Evolutionary conservation across 768 basidiomycete genomes (phyloP).

Genomic region (Xerocomellus intermedius): DNA sequence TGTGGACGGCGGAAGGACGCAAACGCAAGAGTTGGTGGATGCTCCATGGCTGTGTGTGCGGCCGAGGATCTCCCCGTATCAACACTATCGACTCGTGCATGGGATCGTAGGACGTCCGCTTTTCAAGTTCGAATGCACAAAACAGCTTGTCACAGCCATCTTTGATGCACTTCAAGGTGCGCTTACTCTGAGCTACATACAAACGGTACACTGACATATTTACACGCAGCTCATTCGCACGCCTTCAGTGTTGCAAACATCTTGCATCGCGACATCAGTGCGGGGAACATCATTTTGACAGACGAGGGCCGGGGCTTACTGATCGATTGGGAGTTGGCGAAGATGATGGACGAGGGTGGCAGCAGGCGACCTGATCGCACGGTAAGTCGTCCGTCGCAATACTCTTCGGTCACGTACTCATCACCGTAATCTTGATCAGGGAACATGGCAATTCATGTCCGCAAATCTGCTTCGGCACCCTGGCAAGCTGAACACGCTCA

Average conservation of each 20-base stretch:
- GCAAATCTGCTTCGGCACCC: slow-evolving; percentile 13
- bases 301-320: slow-evolving; percentile 15
- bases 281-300: slow-evolving; percentile 25
- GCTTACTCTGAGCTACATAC: no score
- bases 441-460: no score
- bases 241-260: slow-evolving; percentile 14
- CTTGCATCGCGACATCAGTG: slow-evolving; percentile 31
- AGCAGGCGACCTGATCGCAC: background rate
- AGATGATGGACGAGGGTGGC: background rate
- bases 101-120: no score
- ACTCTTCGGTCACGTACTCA: background rate
- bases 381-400: background rate
- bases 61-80: no score
- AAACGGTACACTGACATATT: background rate
- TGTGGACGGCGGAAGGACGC: background rate
- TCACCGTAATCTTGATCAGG: background rate
- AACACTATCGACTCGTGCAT: no score
- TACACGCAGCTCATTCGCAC: slow-evolving; percentile 16
- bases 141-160: no score
- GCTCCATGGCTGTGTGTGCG: no score
- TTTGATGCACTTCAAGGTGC: no score
- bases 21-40: no score
- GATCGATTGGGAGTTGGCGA: slow-evolving; percentile 27
- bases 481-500: background rate
- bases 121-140: no score